Conservation (phyloP, 2,329 filamentous ascomycete species). For the Onygenales sp. region DNA sequence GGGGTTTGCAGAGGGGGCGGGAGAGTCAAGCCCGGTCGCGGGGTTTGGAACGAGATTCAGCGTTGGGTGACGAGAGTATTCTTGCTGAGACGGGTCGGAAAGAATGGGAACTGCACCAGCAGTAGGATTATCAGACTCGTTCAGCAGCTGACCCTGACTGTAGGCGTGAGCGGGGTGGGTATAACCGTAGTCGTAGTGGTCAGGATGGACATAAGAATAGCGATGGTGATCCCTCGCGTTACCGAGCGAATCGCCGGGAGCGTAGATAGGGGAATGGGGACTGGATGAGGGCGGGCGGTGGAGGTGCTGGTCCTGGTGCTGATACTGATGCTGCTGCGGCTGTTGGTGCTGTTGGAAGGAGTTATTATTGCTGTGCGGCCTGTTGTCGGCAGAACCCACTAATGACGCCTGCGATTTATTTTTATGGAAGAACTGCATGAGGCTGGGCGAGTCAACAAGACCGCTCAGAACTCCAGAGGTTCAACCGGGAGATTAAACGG, state of each 20-base stretch:
- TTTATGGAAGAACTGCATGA: constrained; percentile 14
- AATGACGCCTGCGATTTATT: constrained; percentile 16
- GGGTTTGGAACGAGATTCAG: constrained; percentile 8
- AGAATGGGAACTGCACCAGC: neutral
- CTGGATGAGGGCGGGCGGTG: neutral
- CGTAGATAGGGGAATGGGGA: neutral
- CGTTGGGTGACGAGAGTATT: constrained; percentile 3
- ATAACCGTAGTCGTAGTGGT: constrained; percentile 7
- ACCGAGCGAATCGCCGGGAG: neutral
- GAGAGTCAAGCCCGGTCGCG: neutral
- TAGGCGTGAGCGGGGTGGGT: constrained; percentile 9
- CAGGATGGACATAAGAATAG: neutral
- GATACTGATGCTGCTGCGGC: constrained; percentile 2
- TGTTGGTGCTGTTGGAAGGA: constrained; percentile 5
- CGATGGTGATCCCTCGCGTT: neutral
- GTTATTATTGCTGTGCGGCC: neutral
- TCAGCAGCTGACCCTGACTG: neutral
- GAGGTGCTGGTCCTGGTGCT: neutral
- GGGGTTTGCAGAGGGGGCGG: constrained; percentile 1
- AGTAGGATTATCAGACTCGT: neutral
- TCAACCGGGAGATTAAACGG: neutral
- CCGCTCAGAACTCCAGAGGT: neutral
- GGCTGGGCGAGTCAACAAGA: neutral
- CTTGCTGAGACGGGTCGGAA: neutral
- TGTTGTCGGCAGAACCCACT: constrained; percentile 4